phyloP scores from a whole-genome alignment of 1,139 yeast species.

The Yamadazyma trypodendri region DNA sequence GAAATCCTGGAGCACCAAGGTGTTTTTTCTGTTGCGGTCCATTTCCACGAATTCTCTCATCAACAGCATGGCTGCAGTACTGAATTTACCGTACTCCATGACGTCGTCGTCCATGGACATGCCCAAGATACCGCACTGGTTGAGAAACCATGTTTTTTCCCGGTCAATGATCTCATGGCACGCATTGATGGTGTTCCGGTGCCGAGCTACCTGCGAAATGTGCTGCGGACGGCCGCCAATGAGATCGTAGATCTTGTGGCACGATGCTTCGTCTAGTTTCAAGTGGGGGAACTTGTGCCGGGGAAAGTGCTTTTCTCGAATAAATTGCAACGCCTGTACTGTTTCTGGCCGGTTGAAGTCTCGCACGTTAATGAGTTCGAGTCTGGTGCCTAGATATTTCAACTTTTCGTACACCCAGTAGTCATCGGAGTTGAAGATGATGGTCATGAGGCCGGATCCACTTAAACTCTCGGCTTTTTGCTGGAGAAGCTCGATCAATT shows the following conservation, averaged over 20 bases:
- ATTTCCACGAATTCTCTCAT: conserved; percentile 71
- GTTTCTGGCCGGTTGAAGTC: conserved; percentile 64
- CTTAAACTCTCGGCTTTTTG: conserved; percentile 80
- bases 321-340: conserved; percentile 51
- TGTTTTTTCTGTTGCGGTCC: conserved; percentile 46
- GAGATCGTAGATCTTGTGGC: conserved; percentile 61
- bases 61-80: conserved; percentile 73
- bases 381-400: conserved; percentile 68
- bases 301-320: conserved; percentile 49
- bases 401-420: conserved; percentile 84
- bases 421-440: conserved; percentile 79
- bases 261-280: conserved; percentile 32
- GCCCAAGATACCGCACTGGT: conserved; percentile 79
- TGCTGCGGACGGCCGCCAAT: conserved; percentile 89
- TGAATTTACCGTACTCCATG: conserved; percentile 80
- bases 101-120: conserved; percentile 86
- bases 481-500: conserved; percentile 72
- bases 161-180: conserved; percentile 72
- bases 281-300: conserved; percentile 32
- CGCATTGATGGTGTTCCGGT: conserved; percentile 58
- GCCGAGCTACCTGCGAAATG: conserved; percentile 70
- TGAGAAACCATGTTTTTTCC: conserved; percentile 83
- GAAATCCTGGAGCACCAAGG: conserved; percentile 23
- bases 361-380: conserved; percentile 69
- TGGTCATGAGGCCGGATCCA: conserved; percentile 74